Conservation (phyloP, 2,329 filamentous ascomycete genomes). For the Cladosporium sp. region DNA sequence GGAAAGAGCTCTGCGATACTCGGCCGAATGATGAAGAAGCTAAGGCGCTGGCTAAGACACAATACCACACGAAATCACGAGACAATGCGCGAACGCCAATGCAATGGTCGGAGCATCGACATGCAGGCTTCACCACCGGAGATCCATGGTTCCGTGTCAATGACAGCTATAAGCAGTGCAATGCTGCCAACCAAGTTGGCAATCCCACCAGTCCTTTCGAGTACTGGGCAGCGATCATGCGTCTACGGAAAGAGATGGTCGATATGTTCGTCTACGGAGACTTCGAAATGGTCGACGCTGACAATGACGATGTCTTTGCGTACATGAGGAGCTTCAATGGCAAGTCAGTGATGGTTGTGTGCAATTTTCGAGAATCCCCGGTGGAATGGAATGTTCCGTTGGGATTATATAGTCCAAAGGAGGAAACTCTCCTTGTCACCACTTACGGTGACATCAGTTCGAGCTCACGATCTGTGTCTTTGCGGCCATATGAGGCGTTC, state of each 20-base stretch:
- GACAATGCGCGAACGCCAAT: constrained; percentile 47
- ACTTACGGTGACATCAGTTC: background rate
- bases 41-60: constrained; percentile 42
- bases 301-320: constrained; percentile 15
- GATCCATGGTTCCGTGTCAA: constrained; percentile 58
- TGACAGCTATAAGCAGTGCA: constrained; percentile 48
- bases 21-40: constrained; percentile 37
- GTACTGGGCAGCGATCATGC: constrained; percentile 55
- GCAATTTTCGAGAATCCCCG: constrained; percentile 10
- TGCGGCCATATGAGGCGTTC: constrained; percentile 7
- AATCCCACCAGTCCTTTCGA: constrained; percentile 44
- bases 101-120: constrained; percentile 53
- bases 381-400: constrained; percentile 6
- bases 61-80: constrained; percentile 4
- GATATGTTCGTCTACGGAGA: constrained; percentile 56
- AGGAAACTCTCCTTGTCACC: background rate
- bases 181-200: constrained; percentile 54
- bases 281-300: constrained; percentile 16
- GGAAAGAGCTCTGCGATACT: constrained; percentile 40
- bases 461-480: background rate
- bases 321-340: constrained; percentile 10
- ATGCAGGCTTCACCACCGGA: constrained; percentile 52
- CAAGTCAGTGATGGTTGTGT: constrained; percentile 11
- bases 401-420: constrained; percentile 1
- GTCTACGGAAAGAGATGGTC: constrained; percentile 49